phyloP scores from a whole-genome alignment of 1,284 basidiomycete species.

The Prillingera fragicola region DNA sequence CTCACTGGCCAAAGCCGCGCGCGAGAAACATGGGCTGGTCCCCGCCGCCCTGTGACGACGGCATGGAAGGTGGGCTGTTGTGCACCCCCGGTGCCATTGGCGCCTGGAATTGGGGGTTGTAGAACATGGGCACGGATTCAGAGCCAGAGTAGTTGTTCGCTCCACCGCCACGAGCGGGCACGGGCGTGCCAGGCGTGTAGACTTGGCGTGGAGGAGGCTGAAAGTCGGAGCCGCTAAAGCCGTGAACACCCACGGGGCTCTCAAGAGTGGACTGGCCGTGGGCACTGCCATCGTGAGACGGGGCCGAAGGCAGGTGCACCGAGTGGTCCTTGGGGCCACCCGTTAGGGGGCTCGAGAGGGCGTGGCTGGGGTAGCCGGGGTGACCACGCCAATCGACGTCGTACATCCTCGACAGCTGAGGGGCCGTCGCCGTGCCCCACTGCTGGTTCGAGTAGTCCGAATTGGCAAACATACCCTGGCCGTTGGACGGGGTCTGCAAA shows the following conservation, averaged over 20 bases:
- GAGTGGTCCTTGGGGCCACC: constrained; percentile 1
- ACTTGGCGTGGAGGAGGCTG: background rate
- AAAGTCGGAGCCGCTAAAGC: no score
- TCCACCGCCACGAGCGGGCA: constrained; percentile 1
- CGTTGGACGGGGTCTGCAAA: constrained; percentile 12
- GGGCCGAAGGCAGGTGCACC: background rate
- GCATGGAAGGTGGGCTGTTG: background rate
- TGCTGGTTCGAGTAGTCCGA: constrained; percentile 1
- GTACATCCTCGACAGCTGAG: constrained; percentile 6
- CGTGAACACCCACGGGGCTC: no score
- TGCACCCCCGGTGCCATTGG: background rate
- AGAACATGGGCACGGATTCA: constrained; percentile 2
- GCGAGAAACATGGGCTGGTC: background rate
- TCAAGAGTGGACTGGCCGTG: background rate
- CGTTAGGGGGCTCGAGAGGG: constrained; percentile 6
- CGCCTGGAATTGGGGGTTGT: constrained; percentile 6
- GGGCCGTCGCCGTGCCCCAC: constrained; percentile 5
- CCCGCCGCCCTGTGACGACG: background rate
- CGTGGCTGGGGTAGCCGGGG: constrained; percentile 2
- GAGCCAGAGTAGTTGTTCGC: background rate
- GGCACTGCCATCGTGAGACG: background rate
- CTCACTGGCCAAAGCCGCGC: background rate
- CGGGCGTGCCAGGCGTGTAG: constrained; percentile 2
- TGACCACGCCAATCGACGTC: constrained; percentile 6
- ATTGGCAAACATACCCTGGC: constrained; percentile 8